Conservation (phyloP, 805 yeast genomes). For the Sungouiozyma ichnusensis region DNA sequence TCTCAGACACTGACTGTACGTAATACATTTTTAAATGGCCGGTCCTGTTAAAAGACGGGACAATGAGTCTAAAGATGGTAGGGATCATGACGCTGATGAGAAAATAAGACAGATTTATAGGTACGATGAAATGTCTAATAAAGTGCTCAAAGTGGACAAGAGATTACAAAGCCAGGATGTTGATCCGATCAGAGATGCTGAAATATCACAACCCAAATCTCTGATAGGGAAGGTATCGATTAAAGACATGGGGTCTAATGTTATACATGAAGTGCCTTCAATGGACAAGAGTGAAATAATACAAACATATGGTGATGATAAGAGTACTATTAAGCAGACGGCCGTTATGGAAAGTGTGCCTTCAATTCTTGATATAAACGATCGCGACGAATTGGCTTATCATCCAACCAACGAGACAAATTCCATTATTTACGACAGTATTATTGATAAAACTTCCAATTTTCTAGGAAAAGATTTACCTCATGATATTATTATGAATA, state of each 20-base stretch:
- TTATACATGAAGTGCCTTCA: slow-evolving; percentile 1
- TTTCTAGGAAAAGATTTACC: slow-evolving; percentile 62
- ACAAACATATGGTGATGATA: slow-evolving; percentile 1
- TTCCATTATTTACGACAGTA: slow-evolving; percentile 39
- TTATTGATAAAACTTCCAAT: slow-evolving; percentile 49
- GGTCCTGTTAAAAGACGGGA: background rate
- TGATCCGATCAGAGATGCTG: slow-evolving; percentile 35
- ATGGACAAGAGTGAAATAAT: too few relatives aligned
- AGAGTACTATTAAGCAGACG: slow-evolving; percentile 1
- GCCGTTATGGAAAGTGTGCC: slow-evolving; percentile 5
- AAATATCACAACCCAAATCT: slow-evolving; percentile 57
- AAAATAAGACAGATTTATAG: slow-evolving; percentile 35
- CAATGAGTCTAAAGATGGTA: background rate
- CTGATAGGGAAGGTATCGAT: slow-evolving; percentile 57
- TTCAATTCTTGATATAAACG: slow-evolving; percentile 29
- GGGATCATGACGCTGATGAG: slow-evolving; percentile 8
- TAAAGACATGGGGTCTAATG: slow-evolving; percentile 55
- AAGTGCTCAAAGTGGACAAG: slow-evolving; percentile 53
- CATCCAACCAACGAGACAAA: slow-evolving; percentile 51
- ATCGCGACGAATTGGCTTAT: slow-evolving; percentile 45
- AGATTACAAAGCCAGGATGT: slow-evolving; percentile 36
- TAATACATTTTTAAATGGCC: too few relatives aligned
- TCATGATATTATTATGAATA: slow-evolving; percentile 48
- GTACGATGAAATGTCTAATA: slow-evolving; percentile 68
- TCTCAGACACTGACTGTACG: too few relatives aligned